Evolutionary conservation across 2,329 filamentous ascomycete species (phyloP).

Genomic region (Aureobasidium sp.): DNA sequence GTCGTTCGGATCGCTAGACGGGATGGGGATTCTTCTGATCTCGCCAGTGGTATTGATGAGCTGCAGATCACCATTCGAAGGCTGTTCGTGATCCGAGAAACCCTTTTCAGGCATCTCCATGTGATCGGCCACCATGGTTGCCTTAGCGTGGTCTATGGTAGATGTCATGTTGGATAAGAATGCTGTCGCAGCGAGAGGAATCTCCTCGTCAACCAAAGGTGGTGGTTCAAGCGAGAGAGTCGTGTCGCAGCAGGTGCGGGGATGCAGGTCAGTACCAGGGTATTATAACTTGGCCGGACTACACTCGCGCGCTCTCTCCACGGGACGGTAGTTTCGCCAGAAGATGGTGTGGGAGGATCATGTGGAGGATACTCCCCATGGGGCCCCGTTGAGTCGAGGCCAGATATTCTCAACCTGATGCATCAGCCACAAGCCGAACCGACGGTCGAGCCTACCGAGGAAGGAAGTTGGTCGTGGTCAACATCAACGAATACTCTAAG

Average conservation of each 20-base stretch:
- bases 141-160: slow-evolving; percentile 1
- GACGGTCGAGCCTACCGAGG: background rate
- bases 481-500: background rate
- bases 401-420: background rate
- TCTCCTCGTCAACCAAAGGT: background rate
- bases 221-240: background rate
- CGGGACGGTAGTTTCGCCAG: too few relatives aligned
- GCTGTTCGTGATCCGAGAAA: background rate
- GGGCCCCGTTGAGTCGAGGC: background rate
- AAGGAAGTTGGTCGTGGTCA: background rate
- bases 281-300: background rate
- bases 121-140: slow-evolving; percentile 19
- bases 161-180: background rate
- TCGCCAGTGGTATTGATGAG: slow-evolving; percentile 20
- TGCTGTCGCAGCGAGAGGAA: background rate
- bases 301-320: background rate
- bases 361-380: background rate
- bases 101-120: slow-evolving; percentile 11
- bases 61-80: slow-evolving; percentile 18
- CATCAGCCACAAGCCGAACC: background rate
- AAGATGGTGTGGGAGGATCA: background rate
- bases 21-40: slow-evolving; percentile 22
- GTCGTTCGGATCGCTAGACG: slow-evolving; percentile 23
- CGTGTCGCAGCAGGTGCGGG: background rate
- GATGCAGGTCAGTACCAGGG: background rate